These are phyloP conservation scores for Chrysoporthe cubensis DNA, from an alignment of 2,329 filamentous ascomycete genomes.

Conservation along the genomic window DNA sequence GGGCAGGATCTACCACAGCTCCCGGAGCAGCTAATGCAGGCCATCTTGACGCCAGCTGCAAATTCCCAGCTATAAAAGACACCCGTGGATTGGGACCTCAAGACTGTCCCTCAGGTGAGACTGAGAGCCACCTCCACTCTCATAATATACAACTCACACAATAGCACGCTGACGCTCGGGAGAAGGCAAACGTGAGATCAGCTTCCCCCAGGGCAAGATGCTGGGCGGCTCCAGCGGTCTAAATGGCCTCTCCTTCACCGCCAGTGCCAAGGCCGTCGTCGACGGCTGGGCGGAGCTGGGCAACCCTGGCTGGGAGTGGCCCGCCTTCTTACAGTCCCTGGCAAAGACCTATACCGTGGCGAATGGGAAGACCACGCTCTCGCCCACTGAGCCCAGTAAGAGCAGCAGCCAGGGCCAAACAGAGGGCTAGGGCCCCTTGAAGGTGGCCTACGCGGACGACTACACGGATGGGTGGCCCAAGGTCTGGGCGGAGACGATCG, in stretches of 20 bases:
- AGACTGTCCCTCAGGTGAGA: constrained; percentile 32
- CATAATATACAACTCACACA: too few relatives aligned
- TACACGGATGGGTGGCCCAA: constrained; percentile 11
- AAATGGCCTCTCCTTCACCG: constrained; percentile 31
- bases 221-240: constrained; percentile 9
- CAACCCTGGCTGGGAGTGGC: constrained; percentile 31
- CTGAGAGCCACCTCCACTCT: neutral
- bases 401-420: too few relatives aligned
- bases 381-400: too few relatives aligned
- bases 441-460: too few relatives aligned
- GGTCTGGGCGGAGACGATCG: constrained; percentile 28
- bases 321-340: constrained; percentile 11
- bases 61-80: neutral
- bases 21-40: constrained; percentile 30
- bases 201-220: neutral
- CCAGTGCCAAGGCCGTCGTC: constrained; percentile 24
- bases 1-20: constrained; percentile 41
- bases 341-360: constrained; percentile 7
- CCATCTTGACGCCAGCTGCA: constrained; percentile 42
- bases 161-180: too few relatives aligned
- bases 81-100: constrained; percentile 47
- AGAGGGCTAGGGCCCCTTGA: too few relatives aligned
- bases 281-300: constrained; percentile 29
- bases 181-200: neutral
- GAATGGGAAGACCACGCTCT: constrained; percentile 20